These are phyloP conservation scores for Botryotinia globosa DNA, from an alignment of 2,329 filamentous ascomycete species.

Conservation along the genomic window DNA sequence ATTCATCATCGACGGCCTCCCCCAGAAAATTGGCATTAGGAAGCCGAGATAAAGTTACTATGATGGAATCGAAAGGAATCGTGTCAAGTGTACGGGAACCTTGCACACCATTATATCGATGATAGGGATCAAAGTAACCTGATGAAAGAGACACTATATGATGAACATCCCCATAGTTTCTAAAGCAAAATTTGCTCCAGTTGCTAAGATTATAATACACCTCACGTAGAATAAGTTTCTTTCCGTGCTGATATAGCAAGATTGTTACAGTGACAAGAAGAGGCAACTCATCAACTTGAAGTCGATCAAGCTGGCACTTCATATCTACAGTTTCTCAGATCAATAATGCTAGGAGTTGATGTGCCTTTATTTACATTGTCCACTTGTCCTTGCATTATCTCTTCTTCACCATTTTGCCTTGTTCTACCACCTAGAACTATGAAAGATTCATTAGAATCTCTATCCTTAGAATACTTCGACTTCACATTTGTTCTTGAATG, in stretches of 20 bases:
- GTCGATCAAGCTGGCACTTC: too few relatives aligned
- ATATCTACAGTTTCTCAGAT: too few relatives aligned
- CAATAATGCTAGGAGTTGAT: too few relatives aligned
- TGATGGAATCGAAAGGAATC: not conserved
- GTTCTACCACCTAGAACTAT: too few relatives aligned
- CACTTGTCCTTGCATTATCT: too few relatives aligned
- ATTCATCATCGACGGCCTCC: not conserved
- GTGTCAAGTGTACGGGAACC: not conserved
- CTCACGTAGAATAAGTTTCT: too few relatives aligned
- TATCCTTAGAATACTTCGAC: too few relatives aligned
- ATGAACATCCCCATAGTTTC: not conserved
- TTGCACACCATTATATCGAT: not conserved
- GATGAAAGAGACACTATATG: not conserved
- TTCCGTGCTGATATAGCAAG: not conserved
- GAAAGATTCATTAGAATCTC: too few relatives aligned
- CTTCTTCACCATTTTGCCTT: too few relatives aligned
- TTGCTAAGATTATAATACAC: not conserved
- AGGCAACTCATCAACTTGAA: too few relatives aligned
- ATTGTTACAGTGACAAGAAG: not conserved
- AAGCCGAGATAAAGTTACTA: not conserved
- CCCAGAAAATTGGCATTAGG: not conserved
- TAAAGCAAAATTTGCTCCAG: not conserved
- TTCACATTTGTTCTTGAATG: too few relatives aligned
- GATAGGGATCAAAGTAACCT: not conserved
- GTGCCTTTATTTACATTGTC: too few relatives aligned